Evolutionary conservation across 441 rosid genomes (phyloP).

Genomic region (Adansonia rubrostipa): DNA sequence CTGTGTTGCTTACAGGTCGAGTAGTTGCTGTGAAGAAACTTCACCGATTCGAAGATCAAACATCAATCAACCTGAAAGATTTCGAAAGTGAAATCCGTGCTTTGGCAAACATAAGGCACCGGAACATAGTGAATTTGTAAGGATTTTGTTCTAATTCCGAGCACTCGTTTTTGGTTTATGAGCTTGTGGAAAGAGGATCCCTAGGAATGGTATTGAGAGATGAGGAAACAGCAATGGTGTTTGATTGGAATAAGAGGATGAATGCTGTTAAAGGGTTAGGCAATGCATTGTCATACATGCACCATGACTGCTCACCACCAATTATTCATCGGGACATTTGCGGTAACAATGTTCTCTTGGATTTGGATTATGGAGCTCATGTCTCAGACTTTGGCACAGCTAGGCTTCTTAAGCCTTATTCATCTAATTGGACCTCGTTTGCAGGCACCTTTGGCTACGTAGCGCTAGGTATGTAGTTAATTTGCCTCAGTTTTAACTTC

Average conservation of each 20-base stretch:
- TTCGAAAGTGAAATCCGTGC: not conserved
- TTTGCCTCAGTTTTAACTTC: too few relatives aligned
- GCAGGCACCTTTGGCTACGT: not conserved
- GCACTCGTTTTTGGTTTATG: not conserved
- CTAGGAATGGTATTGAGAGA: not conserved
- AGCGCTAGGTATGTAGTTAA: not conserved
- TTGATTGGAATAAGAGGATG: constrained; percentile 29
- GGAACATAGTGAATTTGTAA: not conserved
- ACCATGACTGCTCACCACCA: not conserved
- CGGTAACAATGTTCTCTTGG: not conserved
- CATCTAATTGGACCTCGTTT: too few relatives aligned
- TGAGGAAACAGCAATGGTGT: not conserved
- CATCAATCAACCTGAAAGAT: not conserved
- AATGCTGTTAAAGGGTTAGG: constrained; percentile 37
- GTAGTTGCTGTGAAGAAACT: constrained; percentile 33
- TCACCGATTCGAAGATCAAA: not conserved
- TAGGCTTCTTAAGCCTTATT: constrained; percentile 19
- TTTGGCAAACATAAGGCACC: not conserved
- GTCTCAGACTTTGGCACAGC: constrained; percentile 3
- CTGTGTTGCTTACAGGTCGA: not conserved
- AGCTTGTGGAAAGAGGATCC: not conserved
- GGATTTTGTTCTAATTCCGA: not conserved
- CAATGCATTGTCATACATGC: not conserved
- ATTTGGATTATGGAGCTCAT: not conserved
- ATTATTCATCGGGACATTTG: not conserved